Evolutionary conservation across 768 basidiomycete genomes (phyloP), one percentile per base, ranked within the genome.

Genomic region (Phanerochaete carnosa): DNA sequence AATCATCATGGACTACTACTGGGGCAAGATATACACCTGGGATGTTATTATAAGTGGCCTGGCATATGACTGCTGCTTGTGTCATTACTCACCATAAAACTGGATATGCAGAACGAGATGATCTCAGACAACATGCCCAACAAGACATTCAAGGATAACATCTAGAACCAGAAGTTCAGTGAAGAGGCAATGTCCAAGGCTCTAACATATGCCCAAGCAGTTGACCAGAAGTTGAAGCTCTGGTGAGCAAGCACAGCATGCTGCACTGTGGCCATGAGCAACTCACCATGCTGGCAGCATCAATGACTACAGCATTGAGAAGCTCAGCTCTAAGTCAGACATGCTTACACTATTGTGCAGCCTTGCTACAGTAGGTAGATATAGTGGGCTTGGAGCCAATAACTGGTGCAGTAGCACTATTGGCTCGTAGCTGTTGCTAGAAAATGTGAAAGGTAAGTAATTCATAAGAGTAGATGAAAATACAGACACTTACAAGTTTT

Each of bases 201-300:
- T 19, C 76, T 87, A 47, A 65, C 72, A 23, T 79, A 83, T 30
- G 84, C 85, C 12, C 76, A 79, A 15, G 76, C 76, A 22, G 83
- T 83, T 1, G 84, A 87, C 67, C 80, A 84, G 11, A 64, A 67
- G 33, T 78, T 83, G 4, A 85, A 85, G 69, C 79, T 87, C 58
- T 86, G 83, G 60, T 61, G 32, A 46, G 60, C n/a, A 1, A 8
- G 19, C 12, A n/a, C n/a, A n/a, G n/a, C 52, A 9, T 16, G 12
- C 7, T 16, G 4, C 19, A 1, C 4, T 28, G 16, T 2, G 12
- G 5, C 9, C 12, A 15, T n/a, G 8, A 28, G n/a, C 35, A 11
- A n/a, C n/a, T 55, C 26, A 54, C 52, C 30, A 46, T 30, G 30
- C 32, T 26, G 39, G 7, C 29, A 61, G 60, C 66, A 80, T 84